These are phyloP conservation scores for Peronospora farinosa DNA, from an alignment of 352 stramenopile species.

Conservation along the genomic window DNA sequence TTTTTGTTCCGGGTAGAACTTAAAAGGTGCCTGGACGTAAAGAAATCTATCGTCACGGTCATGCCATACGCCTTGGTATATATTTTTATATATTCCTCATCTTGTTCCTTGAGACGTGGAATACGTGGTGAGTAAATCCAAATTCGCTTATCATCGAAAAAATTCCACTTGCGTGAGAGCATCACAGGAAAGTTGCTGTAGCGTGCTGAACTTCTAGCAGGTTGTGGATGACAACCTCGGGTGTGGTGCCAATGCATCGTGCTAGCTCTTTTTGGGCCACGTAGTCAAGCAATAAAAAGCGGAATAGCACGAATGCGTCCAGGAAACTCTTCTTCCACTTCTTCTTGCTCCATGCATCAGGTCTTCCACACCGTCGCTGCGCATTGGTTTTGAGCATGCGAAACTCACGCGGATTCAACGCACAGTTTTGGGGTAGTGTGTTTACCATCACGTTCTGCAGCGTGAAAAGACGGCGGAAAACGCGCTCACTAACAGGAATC, in stretches of 20 bases:
- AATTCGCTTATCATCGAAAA: not conserved
- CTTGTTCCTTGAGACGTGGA: too few relatives aligned
- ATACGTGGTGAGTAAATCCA: too few relatives aligned
- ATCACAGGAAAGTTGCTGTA: conserved; percentile 65
- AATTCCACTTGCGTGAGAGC: not conserved
- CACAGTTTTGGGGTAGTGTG: conserved; percentile 78
- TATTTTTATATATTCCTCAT: too few relatives aligned
- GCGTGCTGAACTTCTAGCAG: conserved; percentile 78
- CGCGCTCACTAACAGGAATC: conserved; percentile 67
- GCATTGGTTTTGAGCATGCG: conserved; percentile 68
- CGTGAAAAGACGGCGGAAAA: conserved; percentile 83
- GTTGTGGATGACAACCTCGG: conserved; percentile 84
- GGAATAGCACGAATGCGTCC: conserved; percentile 72
- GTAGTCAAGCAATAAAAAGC: conserved; percentile 79
- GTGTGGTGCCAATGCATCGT: conserved; percentile 82
- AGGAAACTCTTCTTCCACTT: conserved; percentile 88
- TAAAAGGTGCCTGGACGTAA: too few relatives aligned
- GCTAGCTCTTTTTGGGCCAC: conserved; percentile 85
- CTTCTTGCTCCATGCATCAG: conserved; percentile 81
- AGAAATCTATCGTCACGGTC: too few relatives aligned
- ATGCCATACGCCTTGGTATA: too few relatives aligned
- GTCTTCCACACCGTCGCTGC: conserved; percentile 46
- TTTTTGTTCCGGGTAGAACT: too few relatives aligned
- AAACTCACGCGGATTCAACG: conserved; percentile 83
- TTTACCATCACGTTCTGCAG: conserved; percentile 89